Conservation (phyloP, 2,329 filamentous ascomycete genomes). For the Exophiala sp. region DNA sequence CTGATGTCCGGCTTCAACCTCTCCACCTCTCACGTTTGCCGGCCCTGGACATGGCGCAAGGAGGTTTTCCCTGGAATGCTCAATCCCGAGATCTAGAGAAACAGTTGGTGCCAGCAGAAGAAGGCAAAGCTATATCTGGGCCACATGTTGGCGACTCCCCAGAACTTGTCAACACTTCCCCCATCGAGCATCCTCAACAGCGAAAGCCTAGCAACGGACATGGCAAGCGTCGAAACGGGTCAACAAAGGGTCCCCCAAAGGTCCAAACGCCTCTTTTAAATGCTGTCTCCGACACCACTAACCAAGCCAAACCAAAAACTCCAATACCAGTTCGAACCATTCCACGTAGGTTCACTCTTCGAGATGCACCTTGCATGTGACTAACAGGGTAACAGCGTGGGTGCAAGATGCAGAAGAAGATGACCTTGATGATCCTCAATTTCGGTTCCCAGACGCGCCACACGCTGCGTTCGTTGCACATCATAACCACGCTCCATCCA, state of each 20-base stretch:
- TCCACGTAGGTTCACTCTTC: constrained; percentile 11
- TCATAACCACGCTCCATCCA: constrained; percentile 41
- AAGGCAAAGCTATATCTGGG: not conserved
- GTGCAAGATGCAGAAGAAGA: constrained; percentile 40
- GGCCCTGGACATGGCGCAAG: constrained; percentile 14
- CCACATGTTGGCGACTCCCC: not conserved
- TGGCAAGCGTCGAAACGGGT: constrained; percentile 11
- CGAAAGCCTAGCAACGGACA: constrained; percentile 6
- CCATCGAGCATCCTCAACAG: constrained; percentile 4
- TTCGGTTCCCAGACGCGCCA: constrained; percentile 35
- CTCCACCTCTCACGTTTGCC: not conserved
- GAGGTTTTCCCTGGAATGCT: constrained; percentile 24
- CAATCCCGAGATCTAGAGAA: constrained; percentile 23
- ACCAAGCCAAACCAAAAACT: constrained; percentile 6
- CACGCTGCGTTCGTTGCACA: constrained; percentile 42
- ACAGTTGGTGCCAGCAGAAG: constrained; percentile 5
- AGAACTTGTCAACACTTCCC: not conserved
- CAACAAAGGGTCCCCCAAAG: constrained; percentile 9
- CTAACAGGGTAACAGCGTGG: constrained; percentile 32
- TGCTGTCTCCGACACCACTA: not conserved
- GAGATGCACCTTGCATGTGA: not conserved
- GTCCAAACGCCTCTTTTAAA: constrained; percentile 2
- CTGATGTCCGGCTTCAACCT: constrained; percentile 3
- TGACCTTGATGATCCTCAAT: constrained; percentile 35
- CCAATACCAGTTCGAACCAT: constrained; percentile 22